Evolutionary conservation across 805 yeast genomes (phyloP).

Genomic region (Naumovozyma castellii): DNA sequence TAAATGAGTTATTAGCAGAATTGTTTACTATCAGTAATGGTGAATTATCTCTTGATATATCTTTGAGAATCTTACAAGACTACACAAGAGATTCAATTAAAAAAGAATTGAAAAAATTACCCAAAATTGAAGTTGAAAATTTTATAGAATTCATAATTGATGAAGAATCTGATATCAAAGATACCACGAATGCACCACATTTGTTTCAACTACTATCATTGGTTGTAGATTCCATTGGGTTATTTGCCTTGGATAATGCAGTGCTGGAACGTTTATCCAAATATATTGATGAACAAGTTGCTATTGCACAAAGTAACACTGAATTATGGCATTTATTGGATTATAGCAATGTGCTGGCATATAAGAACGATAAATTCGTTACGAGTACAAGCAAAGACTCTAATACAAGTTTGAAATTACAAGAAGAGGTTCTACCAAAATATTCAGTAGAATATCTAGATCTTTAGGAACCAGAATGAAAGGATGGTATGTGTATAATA

Average conservation of each 20-base stretch:
- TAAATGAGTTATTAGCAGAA: conserved; percentile 54
- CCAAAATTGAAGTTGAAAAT: conserved; percentile 26
- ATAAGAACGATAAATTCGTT: conserved; percentile 4
- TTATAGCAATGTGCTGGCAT: conserved; percentile 8
- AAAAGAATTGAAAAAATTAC: conserved; percentile 29
- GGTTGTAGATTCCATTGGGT: conserved; percentile 29
- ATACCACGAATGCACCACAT: conserved; percentile 15
- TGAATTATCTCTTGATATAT: conserved; percentile 58
- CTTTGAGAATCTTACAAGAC: conserved; percentile 57
- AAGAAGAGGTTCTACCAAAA: conserved; percentile 14
- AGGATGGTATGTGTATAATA: background rate
- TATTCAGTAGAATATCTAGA: conserved; percentile 28
- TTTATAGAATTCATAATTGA: conserved; percentile 28
- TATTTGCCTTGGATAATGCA: conserved; percentile 25
- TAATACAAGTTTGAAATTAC: conserved; percentile 1
- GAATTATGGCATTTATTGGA: conserved; percentile 25
- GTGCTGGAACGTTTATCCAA: conserved; percentile 17
- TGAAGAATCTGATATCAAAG: conserved; percentile 14
- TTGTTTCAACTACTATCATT: conserved; percentile 26
- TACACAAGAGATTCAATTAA: conserved; percentile 53
- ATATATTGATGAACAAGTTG: conserved; percentile 21
- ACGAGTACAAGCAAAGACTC: background rate
- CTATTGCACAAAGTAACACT: conserved; percentile 23
- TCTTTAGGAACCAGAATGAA: conserved; percentile 2
- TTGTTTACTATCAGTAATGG: conserved; percentile 47